Evolutionary conservation across 768 basidiomycete species (phyloP).

Genomic region (Leccinum subgranulosum): DNA sequence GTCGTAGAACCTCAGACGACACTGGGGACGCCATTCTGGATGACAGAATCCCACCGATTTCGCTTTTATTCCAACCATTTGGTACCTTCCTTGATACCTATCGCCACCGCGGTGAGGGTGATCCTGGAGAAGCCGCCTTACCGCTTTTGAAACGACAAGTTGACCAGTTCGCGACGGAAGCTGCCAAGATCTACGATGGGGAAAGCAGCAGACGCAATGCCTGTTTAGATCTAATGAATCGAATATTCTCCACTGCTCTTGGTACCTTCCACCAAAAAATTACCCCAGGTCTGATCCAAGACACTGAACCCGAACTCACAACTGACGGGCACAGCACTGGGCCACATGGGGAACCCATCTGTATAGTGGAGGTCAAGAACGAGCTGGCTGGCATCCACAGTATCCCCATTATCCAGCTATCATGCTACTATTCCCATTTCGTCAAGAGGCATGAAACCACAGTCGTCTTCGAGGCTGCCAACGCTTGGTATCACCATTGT

Average conservation of each 20-base stretch:
- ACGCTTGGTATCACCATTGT: not conserved
- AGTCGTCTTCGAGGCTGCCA: not conserved
- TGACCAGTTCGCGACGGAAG: not conserved
- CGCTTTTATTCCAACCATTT: not conserved
- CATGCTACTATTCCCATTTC: not conserved
- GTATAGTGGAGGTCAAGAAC: too few species aligned
- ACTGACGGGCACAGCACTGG: not conserved
- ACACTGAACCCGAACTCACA: not conserved
- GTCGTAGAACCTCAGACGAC: not conserved
- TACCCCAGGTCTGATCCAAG: not conserved
- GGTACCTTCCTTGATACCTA: not conserved
- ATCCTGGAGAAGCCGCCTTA: not conserved
- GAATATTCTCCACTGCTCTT: not conserved
- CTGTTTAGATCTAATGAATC: not conserved
- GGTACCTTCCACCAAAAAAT: not conserved
- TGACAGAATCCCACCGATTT: not conserved
- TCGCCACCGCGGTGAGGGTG: not conserved
- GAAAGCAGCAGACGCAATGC: not conserved
- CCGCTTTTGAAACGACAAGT: not conserved
- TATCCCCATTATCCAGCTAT: not conserved
- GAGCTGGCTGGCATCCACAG: not conserved
- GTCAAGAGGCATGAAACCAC: too few species aligned
- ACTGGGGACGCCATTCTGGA: not conserved
- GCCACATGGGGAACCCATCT: not conserved
- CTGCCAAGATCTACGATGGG: not conserved